Conservation (phyloP, 1,284 basidiomycete species). For the Violaceomyces palustris region DNA sequence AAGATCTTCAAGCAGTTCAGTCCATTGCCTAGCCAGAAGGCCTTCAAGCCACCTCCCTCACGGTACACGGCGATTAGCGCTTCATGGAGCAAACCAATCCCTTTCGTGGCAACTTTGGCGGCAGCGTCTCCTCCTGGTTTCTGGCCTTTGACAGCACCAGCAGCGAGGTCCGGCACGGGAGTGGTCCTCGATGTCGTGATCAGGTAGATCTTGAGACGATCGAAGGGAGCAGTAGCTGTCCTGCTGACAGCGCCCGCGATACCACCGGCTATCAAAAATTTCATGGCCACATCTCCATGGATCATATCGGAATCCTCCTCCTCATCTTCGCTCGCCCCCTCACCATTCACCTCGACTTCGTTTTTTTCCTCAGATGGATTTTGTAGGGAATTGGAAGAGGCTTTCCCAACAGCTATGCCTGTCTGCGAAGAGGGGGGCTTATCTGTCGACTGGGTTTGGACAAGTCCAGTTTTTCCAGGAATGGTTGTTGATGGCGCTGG, state of each 20-base stretch:
- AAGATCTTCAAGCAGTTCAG: conserved; percentile 81
- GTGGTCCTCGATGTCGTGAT: conserved; percentile 64
- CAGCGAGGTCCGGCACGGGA: conserved; percentile 9
- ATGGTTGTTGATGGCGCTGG: too few relatives aligned
- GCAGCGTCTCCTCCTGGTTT: conserved; percentile 4
- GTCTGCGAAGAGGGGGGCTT: too few relatives aligned
- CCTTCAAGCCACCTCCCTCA: conserved; percentile 70
- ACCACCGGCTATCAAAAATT: conserved; percentile 88
- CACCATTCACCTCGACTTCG: not conserved
- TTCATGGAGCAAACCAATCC: conserved; percentile 62
- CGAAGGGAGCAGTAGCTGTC: conserved; percentile 94
- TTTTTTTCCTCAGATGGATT: too few relatives aligned
- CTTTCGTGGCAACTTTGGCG: conserved; percentile 24
- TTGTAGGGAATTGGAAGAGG: too few relatives aligned
- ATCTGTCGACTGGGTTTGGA: too few relatives aligned
- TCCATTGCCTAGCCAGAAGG: conserved; percentile 79
- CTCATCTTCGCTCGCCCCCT: conserved; percentile 61
- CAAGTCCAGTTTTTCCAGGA: too few relatives aligned
- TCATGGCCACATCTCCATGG: conserved; percentile 69
- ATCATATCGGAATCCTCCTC: conserved; percentile 61
- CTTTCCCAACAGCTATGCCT: too few relatives aligned
- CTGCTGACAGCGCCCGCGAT: conserved; percentile 93
- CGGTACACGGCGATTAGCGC: conserved; percentile 75
- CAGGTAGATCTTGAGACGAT: conserved; percentile 92
- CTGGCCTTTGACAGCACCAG: conserved; percentile 9